Conservation (phyloP, 768 basidiomycete species). For the Russula virescens region DNA sequence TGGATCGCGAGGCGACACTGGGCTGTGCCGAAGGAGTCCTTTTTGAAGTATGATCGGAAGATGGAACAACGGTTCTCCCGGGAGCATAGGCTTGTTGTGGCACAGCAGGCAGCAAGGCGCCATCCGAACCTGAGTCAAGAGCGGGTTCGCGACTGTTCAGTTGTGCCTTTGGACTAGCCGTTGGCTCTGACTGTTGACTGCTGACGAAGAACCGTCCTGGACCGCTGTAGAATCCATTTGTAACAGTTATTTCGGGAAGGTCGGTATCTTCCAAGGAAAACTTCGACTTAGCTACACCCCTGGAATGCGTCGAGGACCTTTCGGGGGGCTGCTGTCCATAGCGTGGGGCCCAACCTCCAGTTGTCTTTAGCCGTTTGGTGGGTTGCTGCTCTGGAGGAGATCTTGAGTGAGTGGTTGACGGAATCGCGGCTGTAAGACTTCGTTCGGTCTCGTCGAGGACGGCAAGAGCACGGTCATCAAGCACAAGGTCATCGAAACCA, state of each 20-base stretch:
- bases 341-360: conserved; percentile 11
- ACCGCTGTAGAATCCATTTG: conserved; percentile 22
- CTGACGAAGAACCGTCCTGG: conserved; percentile 11
- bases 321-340: not conserved
- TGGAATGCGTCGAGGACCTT: not conserved
- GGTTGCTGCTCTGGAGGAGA: conserved; percentile 16
- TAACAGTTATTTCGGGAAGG: conserved; percentile 21
- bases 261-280: conserved; percentile 21
- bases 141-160: not conserved
- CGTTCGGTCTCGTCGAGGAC: conserved; percentile 24
- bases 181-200: conserved; percentile 10
- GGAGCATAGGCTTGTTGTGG: not conserved
- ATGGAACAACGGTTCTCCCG: not conserved
- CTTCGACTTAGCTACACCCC: not conserved
- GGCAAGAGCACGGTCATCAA: conserved; percentile 21
- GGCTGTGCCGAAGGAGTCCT: not conserved
- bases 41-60: not conserved
- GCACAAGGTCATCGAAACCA: conserved; percentile 23
- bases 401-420: conserved; percentile 1
- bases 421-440: not conserved
- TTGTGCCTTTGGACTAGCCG: conserved; percentile 2
- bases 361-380: conserved; percentile 21
- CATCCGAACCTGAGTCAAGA: not conserved
- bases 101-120: not conserved
- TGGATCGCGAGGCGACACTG: not conserved